Conservation (phyloP, 306 rosid genomes). For the Inga laurina region DNA sequence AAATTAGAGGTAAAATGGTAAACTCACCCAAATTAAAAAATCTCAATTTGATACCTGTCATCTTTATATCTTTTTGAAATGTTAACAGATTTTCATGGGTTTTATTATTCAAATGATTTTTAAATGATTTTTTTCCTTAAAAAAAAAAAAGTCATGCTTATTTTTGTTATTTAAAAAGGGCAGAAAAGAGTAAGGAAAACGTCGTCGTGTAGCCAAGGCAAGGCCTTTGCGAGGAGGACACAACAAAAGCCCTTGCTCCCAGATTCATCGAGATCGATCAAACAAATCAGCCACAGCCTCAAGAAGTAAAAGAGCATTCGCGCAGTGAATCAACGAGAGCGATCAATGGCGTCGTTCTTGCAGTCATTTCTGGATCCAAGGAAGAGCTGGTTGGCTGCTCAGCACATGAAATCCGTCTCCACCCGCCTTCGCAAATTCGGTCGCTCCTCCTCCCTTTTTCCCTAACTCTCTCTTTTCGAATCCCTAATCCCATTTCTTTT, state of each 20-base stretch:
- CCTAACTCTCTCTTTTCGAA: neutral
- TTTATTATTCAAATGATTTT: too few relatives aligned
- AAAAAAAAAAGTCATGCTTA: too few relatives aligned
- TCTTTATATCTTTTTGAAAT: too few relatives aligned
- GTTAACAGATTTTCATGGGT: too few relatives aligned
- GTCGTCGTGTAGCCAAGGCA: neutral
- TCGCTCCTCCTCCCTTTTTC: slow-evolving; percentile 5
- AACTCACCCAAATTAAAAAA: too few relatives aligned
- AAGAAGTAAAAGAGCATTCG: neutral
- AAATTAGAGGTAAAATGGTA: too few relatives aligned
- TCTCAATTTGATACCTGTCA: too few relatives aligned
- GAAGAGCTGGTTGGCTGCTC: slow-evolving; percentile 82
- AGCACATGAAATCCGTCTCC: slow-evolving; percentile 84
- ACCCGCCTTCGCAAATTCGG: slow-evolving; percentile 81
- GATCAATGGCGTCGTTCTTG: slow-evolving; percentile 66
- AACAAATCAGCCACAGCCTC: neutral
- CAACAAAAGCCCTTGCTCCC: neutral
- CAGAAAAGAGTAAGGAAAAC: neutral
- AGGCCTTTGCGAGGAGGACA: neutral
- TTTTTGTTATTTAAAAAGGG: neutral
- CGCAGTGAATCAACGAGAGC: slow-evolving; percentile 3
- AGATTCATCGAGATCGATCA: slow-evolving; percentile 13
- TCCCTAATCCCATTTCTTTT: slow-evolving; percentile 31
- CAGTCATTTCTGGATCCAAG: slow-evolving; percentile 68
- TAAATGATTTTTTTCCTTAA: too few relatives aligned